phyloP scores from a whole-genome alignment of 495 filamentous ascomycete species.

The Tuber melanosporum region DNA sequence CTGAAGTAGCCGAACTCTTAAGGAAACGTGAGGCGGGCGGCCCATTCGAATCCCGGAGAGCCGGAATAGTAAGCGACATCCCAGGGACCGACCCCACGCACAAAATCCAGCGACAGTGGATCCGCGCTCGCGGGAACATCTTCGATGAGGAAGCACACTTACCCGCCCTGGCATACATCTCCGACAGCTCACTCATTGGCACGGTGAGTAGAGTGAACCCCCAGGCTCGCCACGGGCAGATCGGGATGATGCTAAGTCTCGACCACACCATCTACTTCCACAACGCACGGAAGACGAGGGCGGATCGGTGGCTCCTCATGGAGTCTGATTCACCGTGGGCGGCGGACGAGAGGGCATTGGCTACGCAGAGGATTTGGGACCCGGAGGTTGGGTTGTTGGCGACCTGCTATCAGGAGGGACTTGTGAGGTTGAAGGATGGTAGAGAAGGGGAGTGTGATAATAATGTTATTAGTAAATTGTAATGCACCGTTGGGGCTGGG shows the following conservation, averaged over 20 bases:
- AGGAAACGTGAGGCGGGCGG: constrained; percentile 35
- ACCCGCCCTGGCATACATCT: constrained; percentile 83
- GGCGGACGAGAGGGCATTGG: constrained; percentile 80
- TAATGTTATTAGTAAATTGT: constrained; percentile 14
- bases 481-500: background rate
- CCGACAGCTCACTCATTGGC: constrained; percentile 84
- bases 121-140: constrained; percentile 69
- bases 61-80: constrained; percentile 49
- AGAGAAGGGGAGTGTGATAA: constrained; percentile 24
- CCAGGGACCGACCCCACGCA: constrained; percentile 51
- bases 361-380: constrained; percentile 79
- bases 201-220: constrained; percentile 57
- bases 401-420: constrained; percentile 72
- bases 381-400: constrained; percentile 77
- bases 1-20: constrained; percentile 6
- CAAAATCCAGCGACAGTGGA: constrained; percentile 65
- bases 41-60: constrained; percentile 55
- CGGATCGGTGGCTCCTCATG: constrained; percentile 89
- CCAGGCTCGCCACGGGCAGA: constrained; percentile 43
- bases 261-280: constrained; percentile 97
- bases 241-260: constrained; percentile 95
- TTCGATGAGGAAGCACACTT: constrained; percentile 69
- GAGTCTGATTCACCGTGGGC: constrained; percentile 95
- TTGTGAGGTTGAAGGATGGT: constrained; percentile 51
- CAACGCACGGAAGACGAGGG: constrained; percentile 65